A percentile compares a stretch with the other conserved stretches of the same genome.
Evolutionary conservation across 2,329 filamentous ascomycete species (phyloP).

Genomic region (Trichoderma cornu-damae): DNA sequence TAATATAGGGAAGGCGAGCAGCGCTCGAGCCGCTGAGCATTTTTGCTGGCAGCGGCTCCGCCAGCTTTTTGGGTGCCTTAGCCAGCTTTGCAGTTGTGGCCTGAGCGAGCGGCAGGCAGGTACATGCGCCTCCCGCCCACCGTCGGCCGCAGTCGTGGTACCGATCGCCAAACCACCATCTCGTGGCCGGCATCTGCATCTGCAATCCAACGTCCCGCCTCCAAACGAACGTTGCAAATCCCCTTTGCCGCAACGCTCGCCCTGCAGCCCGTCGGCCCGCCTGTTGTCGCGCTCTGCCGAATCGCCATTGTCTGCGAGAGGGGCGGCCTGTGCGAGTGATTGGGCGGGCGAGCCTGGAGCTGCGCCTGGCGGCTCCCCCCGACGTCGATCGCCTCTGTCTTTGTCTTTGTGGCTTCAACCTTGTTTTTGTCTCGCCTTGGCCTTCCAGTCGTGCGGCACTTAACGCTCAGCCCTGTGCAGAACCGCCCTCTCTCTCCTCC

Average conservation of each 20-base stretch:
- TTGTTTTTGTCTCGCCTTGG: background rate
- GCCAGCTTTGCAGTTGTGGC: background rate
- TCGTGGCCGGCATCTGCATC: conserved; percentile 18
- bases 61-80: background rate
- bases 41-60: background rate
- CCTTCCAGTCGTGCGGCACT: background rate
- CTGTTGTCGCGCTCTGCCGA: conserved; percentile 12
- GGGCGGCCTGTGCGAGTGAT: background rate
- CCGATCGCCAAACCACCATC: conserved; percentile 18
- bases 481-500: background rate
- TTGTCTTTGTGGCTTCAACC: background rate
- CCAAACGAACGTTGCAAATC: conserved; percentile 11
- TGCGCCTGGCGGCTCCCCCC: background rate
- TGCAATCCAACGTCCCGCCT: conserved; percentile 18
- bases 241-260: conserved; percentile 13
- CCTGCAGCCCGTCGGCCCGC: conserved; percentile 6
- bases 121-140: conserved; percentile 13
- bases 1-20: too few relatives aligned
- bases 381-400: background rate
- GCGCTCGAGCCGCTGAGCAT: too few relatives aligned
- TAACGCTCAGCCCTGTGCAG: conserved; percentile 2
- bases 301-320: conserved; percentile 9
- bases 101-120: background rate
- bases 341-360: conserved; percentile 1
- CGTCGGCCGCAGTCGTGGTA: background rate